Base-by-base conservation (phyloP, 1,284 basidiomycete genomes). In the Malassezia equina region DNA sequence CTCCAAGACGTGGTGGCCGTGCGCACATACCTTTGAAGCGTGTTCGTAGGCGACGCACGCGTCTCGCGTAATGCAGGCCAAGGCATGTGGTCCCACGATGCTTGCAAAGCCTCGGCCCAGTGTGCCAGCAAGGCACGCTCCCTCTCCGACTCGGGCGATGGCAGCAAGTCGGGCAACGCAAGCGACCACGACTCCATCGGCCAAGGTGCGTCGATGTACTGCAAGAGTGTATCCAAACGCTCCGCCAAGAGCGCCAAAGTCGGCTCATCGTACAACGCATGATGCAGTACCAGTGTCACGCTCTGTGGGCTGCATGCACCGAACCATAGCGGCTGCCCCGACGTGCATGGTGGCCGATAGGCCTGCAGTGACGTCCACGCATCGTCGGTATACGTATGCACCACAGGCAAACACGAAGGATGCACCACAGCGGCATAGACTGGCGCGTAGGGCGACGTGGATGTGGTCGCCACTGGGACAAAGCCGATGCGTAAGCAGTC, bases 401-500 rank as follows among this genome's bases (percentile, higher is more conserved):
- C 27, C n/a, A 5, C 12, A 6, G 36, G n/a, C 17, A 13, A 3
- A 15, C 24, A 23, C 4, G 28, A 24, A 4, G 3, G 1, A 21
- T 47, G 29, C 31, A 47, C 25, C 12, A 42, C 41, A 7, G 42
- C 28, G 5, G 24, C 36, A 24, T 46, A 56, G 21, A 51, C 17
- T 9, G 54, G 54, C n/a, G 54, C 43, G 25, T 46, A 56, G 21
- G 45, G 31, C 24, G 54, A 33, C 11, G 36, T 29, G 2, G 17
- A 25, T 25, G 25, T 9, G 13, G 6, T 44, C 23, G 52, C 52
- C 11, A 61, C 42, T 11, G 61, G 61, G n/a, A 62, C 52, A 28
- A 71, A 71, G 7, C 65, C 64, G 1, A 62, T 63, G 17, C 69
- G 62, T n/a, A 71, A 47, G 52, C 59, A 63, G 39, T 66, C 64